A percentile compares a stretch with the other conserved stretches of the same genome.
Evolutionary conservation across 148 eudicot species (phyloP).

Genomic region (Suaeda aralocaspica): DNA sequence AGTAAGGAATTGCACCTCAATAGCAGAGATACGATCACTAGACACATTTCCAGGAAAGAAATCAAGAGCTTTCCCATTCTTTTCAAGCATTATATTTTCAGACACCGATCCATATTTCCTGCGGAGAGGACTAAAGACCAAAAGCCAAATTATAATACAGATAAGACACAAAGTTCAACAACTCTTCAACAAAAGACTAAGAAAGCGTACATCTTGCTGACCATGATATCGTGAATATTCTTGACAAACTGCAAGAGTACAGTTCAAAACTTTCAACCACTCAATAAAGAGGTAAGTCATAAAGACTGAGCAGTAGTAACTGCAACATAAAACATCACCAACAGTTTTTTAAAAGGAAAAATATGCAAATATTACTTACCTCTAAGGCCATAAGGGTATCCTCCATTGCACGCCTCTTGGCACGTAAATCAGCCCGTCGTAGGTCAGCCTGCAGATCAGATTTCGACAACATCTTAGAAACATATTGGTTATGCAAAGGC

Average conservation of each 20-base stretch:
- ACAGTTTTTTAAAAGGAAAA: background rate
- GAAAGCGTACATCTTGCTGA: constrained; percentile 47
- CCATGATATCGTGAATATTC: constrained; percentile 78
- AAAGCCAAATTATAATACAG: constrained; percentile 15
- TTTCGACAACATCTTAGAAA: background rate
- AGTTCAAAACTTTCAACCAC: background rate
- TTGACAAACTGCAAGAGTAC: constrained; percentile 68
- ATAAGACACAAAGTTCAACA: constrained; percentile 3
- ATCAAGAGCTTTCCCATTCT: constrained; percentile 77
- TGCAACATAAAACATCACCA: background rate
- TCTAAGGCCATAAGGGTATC: constrained; percentile 93
- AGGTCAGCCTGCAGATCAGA: constrained; percentile 74
- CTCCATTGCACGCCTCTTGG: constrained; percentile 88
- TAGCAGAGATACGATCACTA: constrained; percentile 63
- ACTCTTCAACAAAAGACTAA: constrained; percentile 34
- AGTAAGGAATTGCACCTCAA: constrained; percentile 46
- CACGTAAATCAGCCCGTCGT: constrained; percentile 74
- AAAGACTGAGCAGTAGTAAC: background rate
- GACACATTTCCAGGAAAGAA: constrained; percentile 75
- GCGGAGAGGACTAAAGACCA: constrained; percentile 31
- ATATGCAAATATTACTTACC: constrained; percentile 32
- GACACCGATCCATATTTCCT: constrained; percentile 42
- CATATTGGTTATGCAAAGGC: background rate
- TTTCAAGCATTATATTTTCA: constrained; percentile 62
- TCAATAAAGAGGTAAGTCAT: background rate